A percentile compares a stretch with the other conserved stretches of the same genome.
phyloP scores from a whole-genome alignment of 805 yeast genomes.

The Yamadazyma scolyti region DNA sequence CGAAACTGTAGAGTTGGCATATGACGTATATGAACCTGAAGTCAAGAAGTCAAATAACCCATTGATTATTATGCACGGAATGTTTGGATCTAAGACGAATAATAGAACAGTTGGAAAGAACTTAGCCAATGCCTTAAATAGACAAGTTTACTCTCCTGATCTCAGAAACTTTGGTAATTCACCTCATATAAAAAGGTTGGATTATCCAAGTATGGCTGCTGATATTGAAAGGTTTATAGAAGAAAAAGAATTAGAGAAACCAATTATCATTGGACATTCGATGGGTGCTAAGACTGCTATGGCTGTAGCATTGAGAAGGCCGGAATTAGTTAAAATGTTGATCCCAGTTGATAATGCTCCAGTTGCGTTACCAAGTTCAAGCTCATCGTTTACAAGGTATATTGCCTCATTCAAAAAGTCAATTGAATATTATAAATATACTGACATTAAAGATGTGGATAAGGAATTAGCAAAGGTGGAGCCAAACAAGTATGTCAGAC shows the following conservation, averaged over 20 bases:
- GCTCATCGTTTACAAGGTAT: conserved; percentile 61
- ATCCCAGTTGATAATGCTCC: conserved; percentile 92
- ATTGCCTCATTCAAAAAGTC: conserved; percentile 60
- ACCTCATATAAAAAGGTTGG: conserved; percentile 69
- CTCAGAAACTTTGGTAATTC: conserved; percentile 92
- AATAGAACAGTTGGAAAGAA: conserved; percentile 74
- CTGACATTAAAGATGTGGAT: conserved; percentile 64
- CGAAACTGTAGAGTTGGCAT: conserved; percentile 52
- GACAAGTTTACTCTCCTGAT: conserved; percentile 70
- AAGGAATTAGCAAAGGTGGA: conserved; percentile 61
- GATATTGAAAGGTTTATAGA: conserved; percentile 76
- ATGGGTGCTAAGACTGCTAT: conserved; percentile 95
- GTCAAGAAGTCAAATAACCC: conserved; percentile 45
- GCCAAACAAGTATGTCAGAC: conserved; percentile 56
- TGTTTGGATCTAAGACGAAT: conserved; percentile 82
- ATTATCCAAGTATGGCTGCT: conserved; percentile 76
- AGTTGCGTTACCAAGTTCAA: conserved; percentile 50
- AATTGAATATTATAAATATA: conserved; percentile 41
- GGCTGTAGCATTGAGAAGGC: conserved; percentile 74
- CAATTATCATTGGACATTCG: conserved; percentile 74
- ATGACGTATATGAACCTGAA: conserved; percentile 42
- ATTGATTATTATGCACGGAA: conserved; percentile 77
- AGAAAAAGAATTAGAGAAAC: conserved; percentile 30
- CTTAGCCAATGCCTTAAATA: conserved; percentile 41
- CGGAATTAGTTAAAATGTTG: conserved; percentile 56